phyloP scores from a whole-genome alignment of 257 asterid species.

The Solanum infundibuliforme region DNA sequence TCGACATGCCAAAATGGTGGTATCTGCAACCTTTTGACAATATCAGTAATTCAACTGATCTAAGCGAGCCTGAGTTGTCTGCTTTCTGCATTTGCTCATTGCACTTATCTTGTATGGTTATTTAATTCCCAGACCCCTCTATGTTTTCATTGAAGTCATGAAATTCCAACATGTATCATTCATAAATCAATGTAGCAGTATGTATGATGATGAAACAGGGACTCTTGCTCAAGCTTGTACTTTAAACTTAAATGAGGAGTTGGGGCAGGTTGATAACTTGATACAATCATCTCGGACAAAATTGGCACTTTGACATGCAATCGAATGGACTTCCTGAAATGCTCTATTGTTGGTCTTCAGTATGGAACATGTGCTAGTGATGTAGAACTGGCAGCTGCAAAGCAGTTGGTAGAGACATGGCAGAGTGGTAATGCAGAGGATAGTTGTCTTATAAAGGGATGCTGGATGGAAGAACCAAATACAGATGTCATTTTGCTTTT shows the following conservation, averaged over 20 bases:
- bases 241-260: constrained; percentile 81
- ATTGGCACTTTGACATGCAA: constrained; percentile 90
- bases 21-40: no score
- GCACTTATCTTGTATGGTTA: constrained; percentile 89
- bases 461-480: constrained; percentile 31
- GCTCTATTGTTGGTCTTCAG: constrained; percentile 66
- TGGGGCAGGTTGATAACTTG: constrained; percentile 64
- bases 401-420: constrained; percentile 50
- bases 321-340: constrained; percentile 91
- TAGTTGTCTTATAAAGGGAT: constrained; percentile 59
- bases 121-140: constrained; percentile 82
- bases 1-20: no score
- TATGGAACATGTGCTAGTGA: constrained; percentile 36
- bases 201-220: constrained; percentile 80
- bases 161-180: constrained; percentile 81
- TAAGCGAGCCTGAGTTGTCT: no score
- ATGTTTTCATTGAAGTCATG: constrained; percentile 79
- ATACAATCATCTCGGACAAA: constrained; percentile 71
- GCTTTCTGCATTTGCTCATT: constrained; percentile 58
- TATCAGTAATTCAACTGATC: no score
- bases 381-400: constrained; percentile 58
- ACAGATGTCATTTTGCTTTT: constrained; percentile 33
- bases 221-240: constrained; percentile 91
- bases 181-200: constrained; percentile 62
- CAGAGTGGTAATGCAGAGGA: constrained; percentile 16